These are phyloP conservation scores for Kalanchoe fedtschenkoi DNA, from an alignment of 164 flowering plant genomes.

Conservation along the genomic window DNA sequence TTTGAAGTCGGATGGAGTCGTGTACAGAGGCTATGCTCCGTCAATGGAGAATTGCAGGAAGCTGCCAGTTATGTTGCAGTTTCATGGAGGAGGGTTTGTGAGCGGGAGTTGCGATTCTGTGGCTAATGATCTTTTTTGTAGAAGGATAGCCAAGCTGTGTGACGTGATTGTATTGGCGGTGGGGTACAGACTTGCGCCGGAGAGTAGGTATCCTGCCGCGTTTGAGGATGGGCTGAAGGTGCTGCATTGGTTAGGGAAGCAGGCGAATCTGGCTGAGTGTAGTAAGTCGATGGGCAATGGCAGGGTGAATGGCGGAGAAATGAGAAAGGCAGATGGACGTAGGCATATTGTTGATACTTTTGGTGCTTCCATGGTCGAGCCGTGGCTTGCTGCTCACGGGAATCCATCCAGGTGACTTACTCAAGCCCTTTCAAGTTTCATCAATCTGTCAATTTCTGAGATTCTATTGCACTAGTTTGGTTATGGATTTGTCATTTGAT, in stretches of 20 bases:
- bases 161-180: constrained; percentile 36
- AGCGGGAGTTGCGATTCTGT: constrained; percentile 37
- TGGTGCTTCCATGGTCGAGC: constrained; percentile 94
- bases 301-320: constrained; percentile 26
- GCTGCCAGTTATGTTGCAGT: constrained; percentile 37
- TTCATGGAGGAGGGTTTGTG: constrained; percentile 50
- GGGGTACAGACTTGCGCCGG: constrained; percentile 39
- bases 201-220: constrained; percentile 39
- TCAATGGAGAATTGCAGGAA: constrained; percentile 14
- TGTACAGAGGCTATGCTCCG: constrained; percentile 36
- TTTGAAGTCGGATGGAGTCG: constrained; percentile 27
- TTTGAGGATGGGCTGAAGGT: constrained; percentile 41
- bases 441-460: not conserved
- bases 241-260: constrained; percentile 43
- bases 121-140: constrained; percentile 34
- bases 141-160: constrained; percentile 34
- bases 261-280: constrained; percentile 41
- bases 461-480: not conserved
- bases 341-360: constrained; percentile 64
- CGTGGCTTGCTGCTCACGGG: constrained; percentile 97
- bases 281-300: constrained; percentile 34
- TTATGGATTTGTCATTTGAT: not conserved
- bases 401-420: constrained; percentile 75
- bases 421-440: not conserved
- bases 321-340: constrained; percentile 42